Evolutionary conservation across 1,284 basidiomycete species (phyloP), one percentile per base, ranked within the genome.

Genomic region (Pholiota adiposa): DNA sequence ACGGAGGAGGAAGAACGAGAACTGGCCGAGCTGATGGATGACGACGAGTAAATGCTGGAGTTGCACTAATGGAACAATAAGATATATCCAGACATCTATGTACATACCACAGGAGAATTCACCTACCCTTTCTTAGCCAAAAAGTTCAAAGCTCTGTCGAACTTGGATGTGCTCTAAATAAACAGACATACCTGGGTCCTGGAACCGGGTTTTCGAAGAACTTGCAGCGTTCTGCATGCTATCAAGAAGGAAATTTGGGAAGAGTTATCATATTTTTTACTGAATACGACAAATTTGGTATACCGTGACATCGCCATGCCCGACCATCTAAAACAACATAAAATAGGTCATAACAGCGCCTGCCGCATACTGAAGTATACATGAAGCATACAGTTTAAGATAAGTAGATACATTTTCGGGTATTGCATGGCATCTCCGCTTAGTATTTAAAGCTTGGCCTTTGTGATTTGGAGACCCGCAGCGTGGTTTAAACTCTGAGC

Each of bases 1-100:
- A 86, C 89, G 6, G 89, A 89, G 65, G 91, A 92, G 54, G 90
- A 93, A 73, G 90, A 92, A 66, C 80, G 84, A 31, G 93, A 95
- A 70, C 79, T 96, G 19, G 92, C 87, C 31, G 92, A 94, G 67
- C 74, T 95, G 25, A 83, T 94, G 83, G 86, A 80, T 50, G 69
- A 70, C 38, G 65, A 66, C 51, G 66, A 51, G 49, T 36, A n/a
- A 50, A 25, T 27, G 21, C 21, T 40, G 14, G 27, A 38, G 11
- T 7, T 25, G 40, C 11, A 44, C 2, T n/a, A n/a, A n/a, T n/a
- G n/a, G n/a, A n/a, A n/a, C n/a, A n/a, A n/a, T n/a, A n/a, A n/a
- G n/a, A n/a, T n/a, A n/a, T n/a, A n/a, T n/a, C n/a, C n/a, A n/a
- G n/a, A n/a, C n/a, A n/a, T n/a, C n/a, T n/a, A n/a, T n/a, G n/a